Percentiles rank a stretch among this genome's conserved stretches.
These are phyloP conservation scores for Wickerhamiella vanderwaltii DNA, from an alignment of 805 yeast genomes.

Conservation along the genomic window DNA sequence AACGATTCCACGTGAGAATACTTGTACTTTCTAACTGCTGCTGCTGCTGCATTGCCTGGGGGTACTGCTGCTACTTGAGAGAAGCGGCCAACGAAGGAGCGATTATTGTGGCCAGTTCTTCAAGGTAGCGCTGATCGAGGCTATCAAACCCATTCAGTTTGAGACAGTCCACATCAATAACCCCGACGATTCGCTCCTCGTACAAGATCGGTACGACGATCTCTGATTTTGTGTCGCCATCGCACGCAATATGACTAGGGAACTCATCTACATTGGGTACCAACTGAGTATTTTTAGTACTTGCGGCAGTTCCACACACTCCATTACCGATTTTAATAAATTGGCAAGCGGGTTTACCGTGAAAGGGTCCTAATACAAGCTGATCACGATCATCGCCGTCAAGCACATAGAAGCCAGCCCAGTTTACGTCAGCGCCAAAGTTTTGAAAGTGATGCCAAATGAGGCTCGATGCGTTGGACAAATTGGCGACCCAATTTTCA, in stretches of 20 bases:
- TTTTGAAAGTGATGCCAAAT: constrained; percentile 75
- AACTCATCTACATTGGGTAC: constrained; percentile 66
- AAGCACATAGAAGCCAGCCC: constrained; percentile 84
- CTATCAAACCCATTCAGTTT: constrained; percentile 53
- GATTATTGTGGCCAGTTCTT: constrained; percentile 43
- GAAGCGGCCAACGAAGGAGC: constrained; percentile 24
- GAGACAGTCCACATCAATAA: constrained; percentile 76
- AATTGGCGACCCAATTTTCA: constrained; percentile 80
- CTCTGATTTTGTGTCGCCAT: constrained; percentile 86
- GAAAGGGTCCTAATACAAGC: constrained; percentile 80
- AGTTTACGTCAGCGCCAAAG: constrained; percentile 44
- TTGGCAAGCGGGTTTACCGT: constrained; percentile 96
- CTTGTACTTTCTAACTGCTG: no score
- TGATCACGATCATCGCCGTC: constrained; percentile 33
- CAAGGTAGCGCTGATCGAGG: constrained; percentile 47
- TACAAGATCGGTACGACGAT: constrained; percentile 73
- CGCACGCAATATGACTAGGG: constrained; percentile 96
- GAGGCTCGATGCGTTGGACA: constrained; percentile 75
- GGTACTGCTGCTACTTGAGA: no score
- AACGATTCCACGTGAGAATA: no score
- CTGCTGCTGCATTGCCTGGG: no score
- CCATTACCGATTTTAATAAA: constrained; percentile 65
- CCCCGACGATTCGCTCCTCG: constrained; percentile 44
- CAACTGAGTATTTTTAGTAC: constrained; percentile 45
- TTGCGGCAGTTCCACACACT: constrained; percentile 84